These are phyloP conservation scores for Colletotrichum truncatum DNA, from an alignment of 2,329 filamentous ascomycete genomes.

Conservation along the genomic window DNA sequence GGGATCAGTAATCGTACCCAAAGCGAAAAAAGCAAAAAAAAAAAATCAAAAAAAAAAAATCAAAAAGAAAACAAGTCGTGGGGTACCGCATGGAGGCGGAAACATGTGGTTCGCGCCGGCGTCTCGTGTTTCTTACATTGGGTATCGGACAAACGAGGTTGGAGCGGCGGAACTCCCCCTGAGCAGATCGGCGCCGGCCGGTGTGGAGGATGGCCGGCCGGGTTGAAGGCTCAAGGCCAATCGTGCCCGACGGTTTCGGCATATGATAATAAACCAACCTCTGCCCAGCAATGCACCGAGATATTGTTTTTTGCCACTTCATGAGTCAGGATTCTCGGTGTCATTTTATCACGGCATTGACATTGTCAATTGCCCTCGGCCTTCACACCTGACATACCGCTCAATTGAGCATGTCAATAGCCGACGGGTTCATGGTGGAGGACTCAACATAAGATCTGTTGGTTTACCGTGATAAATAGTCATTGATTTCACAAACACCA, in stretches of 20 bases:
- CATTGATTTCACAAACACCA: background rate
- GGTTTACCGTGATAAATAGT: too few species aligned
- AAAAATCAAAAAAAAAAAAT: background rate
- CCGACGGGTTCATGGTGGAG: too few species aligned
- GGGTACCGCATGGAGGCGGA: background rate
- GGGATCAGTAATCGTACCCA: background rate
- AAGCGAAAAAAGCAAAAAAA: background rate
- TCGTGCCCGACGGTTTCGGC: constrained; percentile 6
- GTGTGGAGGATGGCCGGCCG: constrained; percentile 6
- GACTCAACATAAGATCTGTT: too few species aligned
- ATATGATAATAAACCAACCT: background rate
- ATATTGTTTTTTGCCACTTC: background rate
- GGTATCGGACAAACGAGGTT: constrained; percentile 4
- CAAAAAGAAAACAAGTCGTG: background rate
- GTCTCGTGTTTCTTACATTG: constrained; percentile 12
- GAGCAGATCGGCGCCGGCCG: constrained; percentile 14
- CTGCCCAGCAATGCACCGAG: constrained; percentile 3
- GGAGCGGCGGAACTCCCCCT: constrained; percentile 5
- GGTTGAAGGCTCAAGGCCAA: background rate
- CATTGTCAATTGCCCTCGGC: constrained; percentile 9
- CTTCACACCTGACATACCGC: background rate
- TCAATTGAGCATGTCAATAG: background rate
- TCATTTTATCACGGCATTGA: background rate
- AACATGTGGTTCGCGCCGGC: constrained; percentile 1
- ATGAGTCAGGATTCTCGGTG: background rate